Evolutionary conservation across 1,284 basidiomycete species (phyloP), one percentile per base, ranked within the genome.

Genomic region (Sparassis latifolia): DNA sequence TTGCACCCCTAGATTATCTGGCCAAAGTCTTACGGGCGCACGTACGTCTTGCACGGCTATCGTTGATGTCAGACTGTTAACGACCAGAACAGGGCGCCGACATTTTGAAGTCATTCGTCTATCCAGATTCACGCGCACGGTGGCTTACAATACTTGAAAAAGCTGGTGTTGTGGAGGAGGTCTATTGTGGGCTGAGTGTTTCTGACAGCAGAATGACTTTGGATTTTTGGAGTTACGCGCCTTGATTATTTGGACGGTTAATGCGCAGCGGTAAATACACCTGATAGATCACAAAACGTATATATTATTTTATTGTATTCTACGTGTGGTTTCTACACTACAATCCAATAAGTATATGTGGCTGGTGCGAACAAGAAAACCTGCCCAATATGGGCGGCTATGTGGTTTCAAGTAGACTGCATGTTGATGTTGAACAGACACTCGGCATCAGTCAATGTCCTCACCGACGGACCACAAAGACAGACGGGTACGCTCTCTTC

Each of bases 101-200:
- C 2, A 67, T 90, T 42, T 63, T 89, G 32, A 69, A 66, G 28
- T 66, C 73, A 1, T 87, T 89, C 59, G 65, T 86, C 39, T 89
- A 77, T 59, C 86, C 86, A 1, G 83, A 87, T 51, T 86, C 86
- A 7, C 78, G 86, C 2, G 80, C 77, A 3, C 71, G 76, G 49
- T 81, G 88, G 51, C 53, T 84, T 27, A 67, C 71, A 44, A 67
- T 86, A 27, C 60, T 86, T 4, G 66, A 62, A n/a, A 63, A 62
- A 12, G 74, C 73, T 2, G 75, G 74, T 2, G 57, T 85, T 1
- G 57, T 75, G 20, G 52, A 65, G 2, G 74, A 75, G 38, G 53
- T 80, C 29, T 68, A 72, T 64, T 31, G 62, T 52, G 50, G 60
- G 60, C 12, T 65, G 61, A 54, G 65, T 62, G 33, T 50, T 10